A percentile compares a stretch with the other conserved stretches of the same genome.
Conservation (phyloP, 345 rosid species). For the Brassica napus region Da-Ae NC_063443.1:12849001-12849500, state of each 20-base stretch:
- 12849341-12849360: conserved; percentile 37
- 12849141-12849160: conserved; percentile 37
- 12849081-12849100: neutral
- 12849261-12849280: conserved; percentile 40
- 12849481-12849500: conserved; percentile 30
- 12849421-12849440: conserved; percentile 35
- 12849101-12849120: conserved; percentile 36
- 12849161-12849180: conserved; percentile 31
- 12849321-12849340: conserved; percentile 33
- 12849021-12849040: conserved; percentile 1
- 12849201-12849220: conserved; percentile 11
- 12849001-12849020: neutral
- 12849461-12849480: conserved; percentile 30
- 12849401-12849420: neutral
- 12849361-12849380: conserved; percentile 29
- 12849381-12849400: neutral
- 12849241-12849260: conserved; percentile 14
- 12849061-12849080: neutral
- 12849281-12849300: conserved; percentile 41
- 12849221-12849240: conserved; percentile 12
- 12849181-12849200: conserved; percentile 35
- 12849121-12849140: conserved; percentile 20
- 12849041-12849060: neutral
- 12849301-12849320: conserved; percentile 42
- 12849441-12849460: conserved; percentile 38